These are phyloP conservation scores for Claviceps sp. DNA, from an alignment of 2,329 filamentous ascomycete species.

Conservation along the genomic window DNA sequence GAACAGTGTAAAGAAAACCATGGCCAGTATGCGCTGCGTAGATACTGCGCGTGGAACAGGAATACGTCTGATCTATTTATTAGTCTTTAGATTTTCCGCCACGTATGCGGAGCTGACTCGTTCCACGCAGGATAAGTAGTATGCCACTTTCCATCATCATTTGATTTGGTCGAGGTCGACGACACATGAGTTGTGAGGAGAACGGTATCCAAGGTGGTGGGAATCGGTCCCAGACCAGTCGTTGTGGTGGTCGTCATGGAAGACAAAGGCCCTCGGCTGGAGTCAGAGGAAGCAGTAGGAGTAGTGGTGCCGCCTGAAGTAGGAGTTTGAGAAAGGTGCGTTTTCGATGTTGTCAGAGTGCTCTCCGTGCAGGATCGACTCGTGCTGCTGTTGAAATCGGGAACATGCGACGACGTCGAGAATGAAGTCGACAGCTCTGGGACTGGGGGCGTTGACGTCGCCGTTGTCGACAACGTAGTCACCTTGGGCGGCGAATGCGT, in stretches of 20 bases:
- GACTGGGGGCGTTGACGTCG: not conserved
- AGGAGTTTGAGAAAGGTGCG: not conserved
- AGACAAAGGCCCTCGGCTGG: not conserved
- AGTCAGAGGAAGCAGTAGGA: not conserved
- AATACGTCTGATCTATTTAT: no score
- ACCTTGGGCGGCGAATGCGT: not conserved
- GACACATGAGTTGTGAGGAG: conserved; percentile 2
- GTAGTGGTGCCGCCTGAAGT: not conserved
- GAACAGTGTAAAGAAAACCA: not conserved
- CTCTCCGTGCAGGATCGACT: not conserved
- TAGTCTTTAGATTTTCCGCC: not conserved
- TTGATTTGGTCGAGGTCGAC: conserved; percentile 14
- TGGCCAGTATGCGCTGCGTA: not conserved
- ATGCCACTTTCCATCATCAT: conserved; percentile 32
- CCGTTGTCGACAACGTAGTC: not conserved
- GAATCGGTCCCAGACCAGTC: no score
- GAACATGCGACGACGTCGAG: not conserved
- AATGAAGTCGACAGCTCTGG: not conserved
- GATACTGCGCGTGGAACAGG: no score
- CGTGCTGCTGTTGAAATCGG: not conserved
- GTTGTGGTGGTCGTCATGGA: not conserved
- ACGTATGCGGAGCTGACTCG: conserved; percentile 14
- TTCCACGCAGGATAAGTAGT: conserved; percentile 33
- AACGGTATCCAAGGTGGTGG: conserved; percentile 3
- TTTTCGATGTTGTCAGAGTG: not conserved